These are phyloP conservation scores for Candida verbasci DNA, from an alignment of 805 yeast species.

Conservation along the genomic window DNA sequence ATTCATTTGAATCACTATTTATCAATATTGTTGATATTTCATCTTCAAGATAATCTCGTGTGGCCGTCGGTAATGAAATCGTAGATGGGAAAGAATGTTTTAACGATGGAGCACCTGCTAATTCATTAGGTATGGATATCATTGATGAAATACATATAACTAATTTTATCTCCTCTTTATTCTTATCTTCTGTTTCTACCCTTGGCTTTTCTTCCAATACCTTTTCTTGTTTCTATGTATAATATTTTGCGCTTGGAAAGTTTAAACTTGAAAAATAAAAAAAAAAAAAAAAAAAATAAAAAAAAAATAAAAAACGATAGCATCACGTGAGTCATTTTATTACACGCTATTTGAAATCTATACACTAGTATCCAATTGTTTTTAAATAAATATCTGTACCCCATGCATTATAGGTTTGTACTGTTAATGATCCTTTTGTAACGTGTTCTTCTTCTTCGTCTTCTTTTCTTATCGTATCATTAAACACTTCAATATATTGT, in stretches of 20 bases:
- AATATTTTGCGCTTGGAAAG: too few relatives aligned
- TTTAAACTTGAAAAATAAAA: too few relatives aligned
- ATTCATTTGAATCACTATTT: constrained; percentile 35
- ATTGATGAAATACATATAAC: too few relatives aligned
- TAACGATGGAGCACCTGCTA: background rate
- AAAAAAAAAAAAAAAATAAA: too few relatives aligned
- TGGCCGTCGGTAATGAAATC: background rate
- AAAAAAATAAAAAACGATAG: too few relatives aligned
- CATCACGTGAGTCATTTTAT: too few relatives aligned
- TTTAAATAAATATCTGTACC: constrained; percentile 43
- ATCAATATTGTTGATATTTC: constrained; percentile 16
- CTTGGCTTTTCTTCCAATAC: too few relatives aligned
- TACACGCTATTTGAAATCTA: too few relatives aligned
- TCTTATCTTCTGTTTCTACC: background rate
- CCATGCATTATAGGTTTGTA: constrained; percentile 41
- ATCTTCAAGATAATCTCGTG: constrained; percentile 9
- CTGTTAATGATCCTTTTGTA: constrained; percentile 36
- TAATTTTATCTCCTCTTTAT: background rate
- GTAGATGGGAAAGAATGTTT: constrained; percentile 5
- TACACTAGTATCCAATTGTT: constrained; percentile 28
- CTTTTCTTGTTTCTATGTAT: too few relatives aligned
- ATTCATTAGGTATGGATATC: background rate
- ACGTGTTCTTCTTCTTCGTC: constrained; percentile 9
- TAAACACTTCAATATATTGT: constrained; percentile 39
- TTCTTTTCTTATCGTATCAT: constrained; percentile 21